Evolutionary conservation across 345 rosid species (phyloP), one percentile per base, ranked within the genome.

Genomic region (Eucalyptus sideroxylon): DNA sequence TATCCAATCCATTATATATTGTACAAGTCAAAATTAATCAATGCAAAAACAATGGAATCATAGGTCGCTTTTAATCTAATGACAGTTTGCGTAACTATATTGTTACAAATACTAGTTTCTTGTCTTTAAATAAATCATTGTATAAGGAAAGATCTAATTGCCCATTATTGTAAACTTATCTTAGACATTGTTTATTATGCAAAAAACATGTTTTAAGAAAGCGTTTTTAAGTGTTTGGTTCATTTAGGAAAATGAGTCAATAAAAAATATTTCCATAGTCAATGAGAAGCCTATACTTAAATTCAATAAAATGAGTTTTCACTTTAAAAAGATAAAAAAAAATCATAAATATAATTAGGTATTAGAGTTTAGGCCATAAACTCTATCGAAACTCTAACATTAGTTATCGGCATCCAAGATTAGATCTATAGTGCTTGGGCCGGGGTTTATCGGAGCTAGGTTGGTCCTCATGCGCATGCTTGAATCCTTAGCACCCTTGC

Each of bases 391-490:
- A 24, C 13, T 56, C 27, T 24, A 56, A 9, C 12, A 56, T 56
- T 21, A 2, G 12, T 56, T 56, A 30, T 24, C 0, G 3, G 3
- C 1, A 0, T 56, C 27, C 62, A 4, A 56, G 27, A 56, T 4
- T 0, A 56, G 6, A 1, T 56, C 1, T 10, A 0, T 53, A 8
- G 26, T 7, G 26, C 59, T 21, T 8, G 10, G 26, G 26, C 23
- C 0, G 0, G 26, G 59, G 26, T 53, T 53, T 3, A 53, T 21
- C 59, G 0, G 1, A 7, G 59, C 59, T 53, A 53, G 59, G 26
- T 7, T 21, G 26, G 9, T 7, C 59, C 5, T 8, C 0, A 2
- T 19, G 0, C 59, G 2, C 59, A 53, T 53, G 59, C 59, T 53
- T 53, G 59, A 1, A 53, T 53, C 26, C 59, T 0, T 56, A 9